These are phyloP conservation scores for Komagataella pseudopastoris DNA, from an alignment of 805 yeast genomes.

Conservation along the genomic window DNA sequence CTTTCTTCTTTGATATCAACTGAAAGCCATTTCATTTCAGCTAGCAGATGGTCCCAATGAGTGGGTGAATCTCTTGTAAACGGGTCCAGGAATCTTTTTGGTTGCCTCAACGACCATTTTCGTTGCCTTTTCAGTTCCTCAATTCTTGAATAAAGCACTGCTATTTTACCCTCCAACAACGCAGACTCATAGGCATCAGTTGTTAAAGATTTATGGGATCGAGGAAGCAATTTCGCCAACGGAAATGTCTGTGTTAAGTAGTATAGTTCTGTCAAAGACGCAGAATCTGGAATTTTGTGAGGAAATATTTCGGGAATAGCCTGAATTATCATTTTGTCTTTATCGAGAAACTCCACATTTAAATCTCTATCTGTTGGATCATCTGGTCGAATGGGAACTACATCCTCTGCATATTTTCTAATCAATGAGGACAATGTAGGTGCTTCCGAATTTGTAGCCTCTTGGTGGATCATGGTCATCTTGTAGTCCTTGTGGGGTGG, in stretches of 20 bases:
- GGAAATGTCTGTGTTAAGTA: conserved; percentile 85
- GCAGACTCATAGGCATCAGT: conserved; percentile 81
- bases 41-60: conserved; percentile 63
- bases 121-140: conserved; percentile 83
- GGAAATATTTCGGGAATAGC: conserved; percentile 38
- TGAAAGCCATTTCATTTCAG: conserved; percentile 79
- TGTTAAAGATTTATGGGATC: conserved; percentile 75
- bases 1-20: conserved; percentile 60
- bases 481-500: neutral
- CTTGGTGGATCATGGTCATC: conserved; percentile 8
- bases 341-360: conserved; percentile 23
- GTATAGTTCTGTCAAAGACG: conserved; percentile 74
- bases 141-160: conserved; percentile 79
- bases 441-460: conserved; percentile 9
- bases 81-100: conserved; percentile 60
- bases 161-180: conserved; percentile 78
- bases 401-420: conserved; percentile 11
- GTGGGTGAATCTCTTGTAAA: conserved; percentile 26
- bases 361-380: conserved; percentile 16
- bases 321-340: conserved; percentile 28
- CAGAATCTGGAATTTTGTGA: conserved; percentile 37
- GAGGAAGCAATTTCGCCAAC: conserved; percentile 62
- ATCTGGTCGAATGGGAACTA: conserved; percentile 13
- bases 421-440: conserved; percentile 17
- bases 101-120: conserved; percentile 88